phyloP scores from a whole-genome alignment of 805 yeast genomes.

The Suhomyces kilbournensis region DNA sequence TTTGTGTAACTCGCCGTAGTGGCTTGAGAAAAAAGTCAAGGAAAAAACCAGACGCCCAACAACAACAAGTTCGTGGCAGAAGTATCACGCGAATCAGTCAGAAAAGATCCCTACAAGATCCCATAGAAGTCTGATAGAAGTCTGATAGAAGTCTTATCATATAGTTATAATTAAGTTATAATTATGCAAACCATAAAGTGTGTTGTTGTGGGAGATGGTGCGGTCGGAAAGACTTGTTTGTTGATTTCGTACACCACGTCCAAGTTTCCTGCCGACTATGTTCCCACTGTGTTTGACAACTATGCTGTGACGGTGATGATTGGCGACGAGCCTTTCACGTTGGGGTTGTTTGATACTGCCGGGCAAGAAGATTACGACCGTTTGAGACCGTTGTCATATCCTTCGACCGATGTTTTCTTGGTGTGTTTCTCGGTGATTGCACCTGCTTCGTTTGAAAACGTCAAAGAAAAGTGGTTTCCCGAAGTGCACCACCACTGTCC shows the following conservation, averaged over 20 bases:
- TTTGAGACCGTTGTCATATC: constrained; percentile 92
- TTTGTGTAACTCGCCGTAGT: constrained; percentile 1
- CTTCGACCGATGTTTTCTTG: constrained; percentile 93
- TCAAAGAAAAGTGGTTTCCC: constrained; percentile 97
- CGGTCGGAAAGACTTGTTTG: constrained; percentile 96
- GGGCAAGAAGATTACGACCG: constrained; percentile 99
- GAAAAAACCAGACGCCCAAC: constrained; percentile 4
- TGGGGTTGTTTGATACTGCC: constrained; percentile 97
- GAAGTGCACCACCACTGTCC: constrained; percentile 96
- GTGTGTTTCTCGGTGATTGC: constrained; percentile 96
- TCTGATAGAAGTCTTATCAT: no score
- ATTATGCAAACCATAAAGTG: constrained; percentile 70
- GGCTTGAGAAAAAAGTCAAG: constrained; percentile 6
- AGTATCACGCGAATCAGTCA: not conserved
- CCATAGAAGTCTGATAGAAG: no score
- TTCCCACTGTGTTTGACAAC: constrained; percentile 97
- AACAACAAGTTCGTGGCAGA: constrained; percentile 4
- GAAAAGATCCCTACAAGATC: not conserved
- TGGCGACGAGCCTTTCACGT: constrained; percentile 96
- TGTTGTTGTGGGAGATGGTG: constrained; percentile 99
- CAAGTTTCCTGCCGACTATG: constrained; percentile 97
- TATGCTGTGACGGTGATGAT: constrained; percentile 93
- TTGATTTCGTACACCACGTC: constrained; percentile 94
- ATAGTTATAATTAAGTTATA: no score
- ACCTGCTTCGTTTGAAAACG: constrained; percentile 96